phyloP scores from a whole-genome alignment of 441 rosid genomes.

The Manihot esculenta region DNA sequence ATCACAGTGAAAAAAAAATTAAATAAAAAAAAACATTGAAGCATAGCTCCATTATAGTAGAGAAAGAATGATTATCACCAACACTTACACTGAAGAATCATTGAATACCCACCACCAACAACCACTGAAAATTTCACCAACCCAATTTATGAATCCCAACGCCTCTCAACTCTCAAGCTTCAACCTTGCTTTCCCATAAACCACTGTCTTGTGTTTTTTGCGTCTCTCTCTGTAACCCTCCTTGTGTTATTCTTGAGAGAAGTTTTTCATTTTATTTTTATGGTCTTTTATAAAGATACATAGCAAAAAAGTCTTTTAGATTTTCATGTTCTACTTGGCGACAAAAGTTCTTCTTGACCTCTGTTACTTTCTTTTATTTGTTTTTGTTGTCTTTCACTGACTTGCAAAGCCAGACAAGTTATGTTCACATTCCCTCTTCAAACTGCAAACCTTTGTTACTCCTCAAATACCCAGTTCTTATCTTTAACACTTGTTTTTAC shows the following conservation, averaged over 20 bases:
- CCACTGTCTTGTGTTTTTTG: constrained; percentile 6
- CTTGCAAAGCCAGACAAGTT: constrained; percentile 36
- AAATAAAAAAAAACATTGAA: background rate
- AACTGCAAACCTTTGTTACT: constrained; percentile 11
- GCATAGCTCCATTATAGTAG: background rate
- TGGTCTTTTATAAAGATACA: background rate
- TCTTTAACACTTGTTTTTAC: constrained; percentile 6
- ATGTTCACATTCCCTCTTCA: constrained; percentile 31
- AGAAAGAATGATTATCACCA: background rate
- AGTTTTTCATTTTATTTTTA: background rate
- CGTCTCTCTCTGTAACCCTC: constrained; percentile 3
- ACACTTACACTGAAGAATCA: constrained; percentile 31
- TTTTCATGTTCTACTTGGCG: constrained; percentile 30
- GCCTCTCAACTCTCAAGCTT: constrained; percentile 23
- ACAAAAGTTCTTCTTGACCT: constrained; percentile 45
- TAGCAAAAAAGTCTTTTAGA: constrained; percentile 15
- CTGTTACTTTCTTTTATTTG: constrained; percentile 27
- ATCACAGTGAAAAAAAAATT: no score
- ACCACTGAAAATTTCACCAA: constrained; percentile 39
- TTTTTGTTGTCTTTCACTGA: constrained; percentile 40
- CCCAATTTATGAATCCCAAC: constrained; percentile 38
- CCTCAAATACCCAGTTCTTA: constrained; percentile 11
- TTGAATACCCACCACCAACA: constrained; percentile 40
- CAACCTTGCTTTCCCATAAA: constrained; percentile 16
- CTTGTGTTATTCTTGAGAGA: background rate